Base-by-base conservation (phyloP, 2,329 filamentous ascomycete genomes). In the Venturia asperata region DNA sequence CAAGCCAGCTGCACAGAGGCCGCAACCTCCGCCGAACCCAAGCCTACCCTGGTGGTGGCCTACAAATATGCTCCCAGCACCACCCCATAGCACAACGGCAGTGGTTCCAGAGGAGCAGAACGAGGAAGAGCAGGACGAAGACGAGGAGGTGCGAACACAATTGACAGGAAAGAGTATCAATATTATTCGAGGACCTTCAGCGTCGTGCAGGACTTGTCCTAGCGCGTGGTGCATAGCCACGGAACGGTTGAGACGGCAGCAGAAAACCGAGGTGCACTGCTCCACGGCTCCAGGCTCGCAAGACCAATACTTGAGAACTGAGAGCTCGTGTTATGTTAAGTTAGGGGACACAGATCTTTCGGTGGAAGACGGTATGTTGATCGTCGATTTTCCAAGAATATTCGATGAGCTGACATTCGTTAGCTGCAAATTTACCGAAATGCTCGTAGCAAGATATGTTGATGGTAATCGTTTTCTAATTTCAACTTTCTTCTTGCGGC, bases 121-220 rank as follows among this genome's bases (percentile, higher is more conserved):
- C n/a, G 27, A n/a, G 7, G 30, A 58, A 34, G 52, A 37, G 13
- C 11, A 37, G 4, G 52, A 37, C 9, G 52, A 58, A 2, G 52
- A 37, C 17, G 52, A 37, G 30, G 5, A 58, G 27, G 13, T 3
- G 19, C 19, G 2, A 24, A 34, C 19, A 37, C 17, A 21, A 30
- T 19, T n/a, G 30, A 37, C 7, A 37, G 30, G 30, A 37, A 37
- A 15, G 24, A 58, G 1, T 34, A 9, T 37, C 7, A 19, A 17
- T 11, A 58, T 56, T 9, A 34, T 34, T 34, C 49, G 49, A 30
- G 27, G n/a, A 10, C 52, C 52, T 10, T 58, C 52, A n/a, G 27
- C 52, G 13, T 34, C 49, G 17, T 56, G 49, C 30, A 27, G 49
- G 49, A 34, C 49, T 56, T 56, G 49, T 56, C 27, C 49, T 27